Conservation (phyloP, 805 yeast genomes). For the Debaryomyces prosopidis region DNA sequence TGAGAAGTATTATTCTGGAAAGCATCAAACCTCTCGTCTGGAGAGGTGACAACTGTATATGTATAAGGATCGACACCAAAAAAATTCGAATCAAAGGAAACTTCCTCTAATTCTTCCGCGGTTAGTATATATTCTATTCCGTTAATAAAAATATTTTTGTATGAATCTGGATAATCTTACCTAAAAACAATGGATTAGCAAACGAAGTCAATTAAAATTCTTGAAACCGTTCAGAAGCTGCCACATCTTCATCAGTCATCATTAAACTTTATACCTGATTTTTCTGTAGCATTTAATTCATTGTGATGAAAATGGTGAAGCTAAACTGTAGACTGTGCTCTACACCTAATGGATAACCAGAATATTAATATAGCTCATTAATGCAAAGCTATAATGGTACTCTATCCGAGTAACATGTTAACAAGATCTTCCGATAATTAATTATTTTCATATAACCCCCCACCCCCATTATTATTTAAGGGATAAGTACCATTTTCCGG, state of each 20-base stretch:
- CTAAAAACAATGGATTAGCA: too few relatives aligned
- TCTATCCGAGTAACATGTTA: constrained; percentile 27
- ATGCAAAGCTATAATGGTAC: constrained; percentile 31
- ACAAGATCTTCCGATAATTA: constrained; percentile 29
- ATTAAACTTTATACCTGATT: constrained; percentile 25
- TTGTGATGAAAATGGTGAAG: constrained; percentile 22
- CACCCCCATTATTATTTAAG: background rate
- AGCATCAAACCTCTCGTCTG: too few relatives aligned
- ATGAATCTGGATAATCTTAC: too few relatives aligned
- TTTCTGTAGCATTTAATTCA: constrained; percentile 23
- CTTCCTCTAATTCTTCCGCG: too few relatives aligned
- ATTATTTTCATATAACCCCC: constrained; percentile 13
- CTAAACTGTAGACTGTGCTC: constrained; percentile 24
- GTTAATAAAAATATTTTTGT: too few relatives aligned
- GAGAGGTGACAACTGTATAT: too few relatives aligned
- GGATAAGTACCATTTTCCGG: constrained; percentile 10
- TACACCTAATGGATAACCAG: constrained; percentile 14
- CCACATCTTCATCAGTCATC: constrained; percentile 19
- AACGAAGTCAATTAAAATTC: too few relatives aligned
- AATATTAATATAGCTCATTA: constrained; percentile 27
- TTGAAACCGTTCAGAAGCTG: constrained; percentile 25
- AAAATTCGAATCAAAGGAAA: too few relatives aligned
- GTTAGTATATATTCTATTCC: too few relatives aligned
- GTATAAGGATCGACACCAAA: too few relatives aligned
- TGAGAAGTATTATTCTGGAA: too few relatives aligned